Conservation (phyloP, 495 filamentous ascomycete species). For the Xylaria flabelliformis region DNA sequence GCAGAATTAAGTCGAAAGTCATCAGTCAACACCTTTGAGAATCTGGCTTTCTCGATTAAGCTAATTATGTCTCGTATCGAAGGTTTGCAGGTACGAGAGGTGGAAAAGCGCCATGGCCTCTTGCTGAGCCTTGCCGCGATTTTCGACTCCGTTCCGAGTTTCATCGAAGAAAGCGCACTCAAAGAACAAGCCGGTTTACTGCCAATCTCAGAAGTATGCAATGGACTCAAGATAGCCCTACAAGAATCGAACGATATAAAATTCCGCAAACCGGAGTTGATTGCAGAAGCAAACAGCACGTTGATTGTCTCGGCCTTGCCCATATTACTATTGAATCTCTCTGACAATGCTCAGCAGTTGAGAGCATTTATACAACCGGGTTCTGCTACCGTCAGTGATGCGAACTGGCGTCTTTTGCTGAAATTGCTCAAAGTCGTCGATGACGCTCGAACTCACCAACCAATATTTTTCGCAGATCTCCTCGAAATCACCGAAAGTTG, state of each 20-base stretch:
- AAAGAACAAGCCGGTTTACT: conserved; percentile 22
- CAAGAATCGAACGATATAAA: conserved; percentile 44
- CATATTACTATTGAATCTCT: conserved; percentile 38
- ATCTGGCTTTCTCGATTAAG: conserved; percentile 38
- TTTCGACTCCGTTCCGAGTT: conserved; percentile 47
- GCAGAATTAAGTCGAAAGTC: conserved; percentile 40
- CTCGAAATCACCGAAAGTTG: conserved; percentile 30
- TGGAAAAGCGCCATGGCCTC: conserved; percentile 72
- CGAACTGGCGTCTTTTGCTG: conserved; percentile 2
- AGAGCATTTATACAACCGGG: conserved; percentile 26
- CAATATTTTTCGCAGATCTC: conserved; percentile 34
- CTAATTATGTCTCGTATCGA: conserved; percentile 52
- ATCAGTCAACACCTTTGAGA: conserved; percentile 31
- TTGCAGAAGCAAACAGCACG: conserved; percentile 67
- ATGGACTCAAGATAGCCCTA: conserved; percentile 41
- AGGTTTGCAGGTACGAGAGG: conserved; percentile 61
- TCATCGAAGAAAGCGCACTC: conserved; percentile 19
- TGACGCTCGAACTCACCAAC: conserved; percentile 11
- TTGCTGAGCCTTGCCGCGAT: conserved; percentile 64
- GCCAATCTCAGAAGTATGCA: conserved; percentile 28
- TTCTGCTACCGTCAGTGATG: conserved; percentile 27
- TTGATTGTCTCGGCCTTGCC: conserved; percentile 58
- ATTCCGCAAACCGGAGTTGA: conserved; percentile 70
- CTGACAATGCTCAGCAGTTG: background rate
- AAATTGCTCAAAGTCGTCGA: conserved; percentile 28